phyloP scores from a whole-genome alignment of 768 basidiomycete species.

The Leccinum variicolor region DNA sequence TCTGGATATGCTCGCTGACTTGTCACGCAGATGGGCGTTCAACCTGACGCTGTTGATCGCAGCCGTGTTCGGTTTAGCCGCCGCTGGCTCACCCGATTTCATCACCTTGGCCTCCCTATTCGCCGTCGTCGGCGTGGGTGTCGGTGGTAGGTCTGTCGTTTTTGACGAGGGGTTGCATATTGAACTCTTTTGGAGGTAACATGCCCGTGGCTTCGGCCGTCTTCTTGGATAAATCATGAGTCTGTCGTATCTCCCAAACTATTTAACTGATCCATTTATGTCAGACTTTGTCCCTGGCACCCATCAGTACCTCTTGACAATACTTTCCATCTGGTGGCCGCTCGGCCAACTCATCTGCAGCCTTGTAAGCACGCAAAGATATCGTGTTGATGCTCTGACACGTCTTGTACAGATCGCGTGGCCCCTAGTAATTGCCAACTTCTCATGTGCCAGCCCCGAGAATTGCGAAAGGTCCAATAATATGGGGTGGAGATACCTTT shows the following conservation, averaged over 20 bases:
- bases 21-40: slow-evolving; percentile 42
- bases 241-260: background rate
- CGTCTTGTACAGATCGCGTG: slow-evolving; percentile 44
- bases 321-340: slow-evolving; percentile 59
- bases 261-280: slow-evolving; percentile 7
- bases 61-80: slow-evolving; percentile 49
- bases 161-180: background rate
- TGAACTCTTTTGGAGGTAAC: slow-evolving; percentile 37
- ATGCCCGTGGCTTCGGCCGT: slow-evolving; percentile 53
- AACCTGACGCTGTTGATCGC: slow-evolving; percentile 54
- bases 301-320: slow-evolving; percentile 56
- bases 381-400: background rate
- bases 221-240: slow-evolving; percentile 39
- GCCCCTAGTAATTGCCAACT: slow-evolving; percentile 56
- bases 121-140: slow-evolving; percentile 45
- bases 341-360: slow-evolving; percentile 51
- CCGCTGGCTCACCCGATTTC: slow-evolving; percentile 47
- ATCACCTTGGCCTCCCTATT: slow-evolving; percentile 45
- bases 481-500: slow-evolving; percentile 64
- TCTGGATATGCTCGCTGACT: background rate
- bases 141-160: slow-evolving; percentile 34
- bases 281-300: slow-evolving; percentile 49
- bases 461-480: slow-evolving; percentile 44
- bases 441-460: slow-evolving; percentile 40
- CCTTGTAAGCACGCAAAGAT: slow-evolving; percentile 31